Evolutionary conservation across 2,329 filamentous ascomycete species (phyloP).

Genomic region (Venturiaceae sp.): DNA sequence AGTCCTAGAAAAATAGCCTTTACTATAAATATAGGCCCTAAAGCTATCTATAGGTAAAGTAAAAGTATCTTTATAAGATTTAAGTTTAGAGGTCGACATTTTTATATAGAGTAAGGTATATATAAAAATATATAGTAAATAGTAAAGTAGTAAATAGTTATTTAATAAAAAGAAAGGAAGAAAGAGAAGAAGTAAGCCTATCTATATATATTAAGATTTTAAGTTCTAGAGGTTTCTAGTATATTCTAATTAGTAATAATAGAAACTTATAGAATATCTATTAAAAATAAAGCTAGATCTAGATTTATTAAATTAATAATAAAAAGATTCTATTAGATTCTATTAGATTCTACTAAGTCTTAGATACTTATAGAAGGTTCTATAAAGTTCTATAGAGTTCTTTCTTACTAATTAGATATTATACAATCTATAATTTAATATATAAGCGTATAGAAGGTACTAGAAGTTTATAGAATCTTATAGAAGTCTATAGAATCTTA

Average conservation of each 20-base stretch:
- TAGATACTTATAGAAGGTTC: neutral
- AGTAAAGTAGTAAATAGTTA: neutral
- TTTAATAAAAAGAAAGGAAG: neutral
- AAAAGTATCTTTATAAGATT: neutral
- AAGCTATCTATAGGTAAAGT: too few relatives aligned
- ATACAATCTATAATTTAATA: neutral
- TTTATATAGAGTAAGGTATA: neutral
- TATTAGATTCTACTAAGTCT: neutral
- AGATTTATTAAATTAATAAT: neutral
- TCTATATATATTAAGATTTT: neutral
- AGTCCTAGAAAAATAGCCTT: too few relatives aligned
- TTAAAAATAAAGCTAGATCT: neutral
- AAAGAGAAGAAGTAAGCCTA: too few relatives aligned
- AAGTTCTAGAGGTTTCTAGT: neutral
- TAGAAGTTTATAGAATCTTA: neutral
- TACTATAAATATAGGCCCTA: too few relatives aligned
- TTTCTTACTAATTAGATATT: neutral
- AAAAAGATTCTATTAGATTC: neutral
- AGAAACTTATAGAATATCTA: neutral
- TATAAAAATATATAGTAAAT: neutral
- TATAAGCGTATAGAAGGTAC: neutral
- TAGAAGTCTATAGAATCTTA: neutral
- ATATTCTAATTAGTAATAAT: neutral
- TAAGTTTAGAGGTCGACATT: neutral
- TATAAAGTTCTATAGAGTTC: neutral